Percentiles rank a stretch among this genome's conserved stretches.
Evolutionary conservation across 1,284 basidiomycete species (phyloP).

Genomic region (Ceratobasidium sp.): DNA sequence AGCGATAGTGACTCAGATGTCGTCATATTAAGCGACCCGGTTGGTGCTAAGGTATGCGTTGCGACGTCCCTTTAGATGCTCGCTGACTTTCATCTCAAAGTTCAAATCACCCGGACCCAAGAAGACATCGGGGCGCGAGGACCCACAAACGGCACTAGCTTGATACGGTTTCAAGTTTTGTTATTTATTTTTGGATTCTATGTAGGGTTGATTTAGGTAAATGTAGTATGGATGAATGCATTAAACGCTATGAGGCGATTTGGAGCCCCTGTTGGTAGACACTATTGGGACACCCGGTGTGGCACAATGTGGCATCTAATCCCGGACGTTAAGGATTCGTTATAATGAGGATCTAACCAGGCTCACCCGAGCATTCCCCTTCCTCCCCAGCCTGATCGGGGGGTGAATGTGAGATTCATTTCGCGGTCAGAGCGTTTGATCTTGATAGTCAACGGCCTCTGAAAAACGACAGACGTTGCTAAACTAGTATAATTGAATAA

Average conservation of each 20-base stretch:
- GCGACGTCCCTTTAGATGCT: not conserved
- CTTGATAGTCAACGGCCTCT: slow-evolving; percentile 64
- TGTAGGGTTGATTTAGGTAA: too few species aligned
- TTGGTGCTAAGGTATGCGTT: not conserved
- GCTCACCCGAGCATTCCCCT: slow-evolving; percentile 84
- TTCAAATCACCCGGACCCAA: not conserved
- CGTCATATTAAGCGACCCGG: slow-evolving; percentile 7
- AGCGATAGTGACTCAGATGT: slow-evolving; percentile 30
- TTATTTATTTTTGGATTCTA: too few species aligned
- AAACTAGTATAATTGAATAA: slow-evolving; percentile 51
- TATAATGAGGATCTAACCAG: slow-evolving; percentile 11
- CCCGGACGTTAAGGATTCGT: slow-evolving; percentile 53
- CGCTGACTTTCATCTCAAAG: not conserved
- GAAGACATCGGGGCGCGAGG: too few species aligned
- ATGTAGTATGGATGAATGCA: too few species aligned
- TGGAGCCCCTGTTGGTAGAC: too few species aligned
- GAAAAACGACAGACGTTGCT: slow-evolving; percentile 60
- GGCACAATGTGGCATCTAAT: slow-evolving; percentile 54
- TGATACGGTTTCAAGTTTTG: too few species aligned
- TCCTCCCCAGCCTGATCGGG: slow-evolving; percentile 77
- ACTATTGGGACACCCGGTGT: not conserved
- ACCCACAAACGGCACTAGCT: too few species aligned
- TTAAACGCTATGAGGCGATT: too few species aligned
- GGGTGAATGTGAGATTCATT: slow-evolving; percentile 65
- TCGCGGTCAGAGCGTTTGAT: slow-evolving; percentile 59